Percentiles rank a stretch among this genome's conserved stretches.
phyloP scores from a whole-genome alignment of 768 basidiomycete species.

The Imleria badia region DNA sequence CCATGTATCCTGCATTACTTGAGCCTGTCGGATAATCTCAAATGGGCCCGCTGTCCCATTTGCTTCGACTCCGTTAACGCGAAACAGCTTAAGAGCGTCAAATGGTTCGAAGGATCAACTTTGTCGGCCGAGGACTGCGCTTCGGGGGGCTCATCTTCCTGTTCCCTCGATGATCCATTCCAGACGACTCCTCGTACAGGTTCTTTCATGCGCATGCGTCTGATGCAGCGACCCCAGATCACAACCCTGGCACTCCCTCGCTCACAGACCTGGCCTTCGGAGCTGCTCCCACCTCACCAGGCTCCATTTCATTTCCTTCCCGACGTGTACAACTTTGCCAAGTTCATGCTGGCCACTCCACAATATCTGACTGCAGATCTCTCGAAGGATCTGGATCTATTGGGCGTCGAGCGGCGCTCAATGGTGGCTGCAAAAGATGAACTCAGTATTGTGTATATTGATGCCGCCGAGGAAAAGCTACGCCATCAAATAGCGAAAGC shows the following conservation, averaged over 20 bases:
- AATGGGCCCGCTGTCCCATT: slow-evolving; percentile 93
- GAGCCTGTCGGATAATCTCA: slow-evolving; percentile 73
- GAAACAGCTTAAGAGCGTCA: slow-evolving; percentile 88
- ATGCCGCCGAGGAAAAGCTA: slow-evolving; percentile 73
- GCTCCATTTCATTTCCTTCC: slow-evolving; percentile 97
- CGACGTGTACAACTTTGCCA: slow-evolving; percentile 82
- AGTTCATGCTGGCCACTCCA: slow-evolving; percentile 96
- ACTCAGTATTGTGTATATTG: slow-evolving; percentile 76
- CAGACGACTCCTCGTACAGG: slow-evolving; percentile 49
- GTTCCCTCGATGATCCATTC: slow-evolving; percentile 35
- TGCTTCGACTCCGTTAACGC: slow-evolving; percentile 93
- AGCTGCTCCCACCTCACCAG: slow-evolving; percentile 85
- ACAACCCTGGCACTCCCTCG: slow-evolving; percentile 94
- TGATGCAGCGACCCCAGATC: slow-evolving; percentile 91
- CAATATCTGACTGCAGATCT: slow-evolving; percentile 77
- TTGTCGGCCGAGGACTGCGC: slow-evolving; percentile 31
- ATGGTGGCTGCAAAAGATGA: slow-evolving; percentile 71
- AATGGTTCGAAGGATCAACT: slow-evolving; percentile 70
- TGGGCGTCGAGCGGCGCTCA: slow-evolving; percentile 66
- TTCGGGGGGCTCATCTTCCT: slow-evolving; percentile 47
- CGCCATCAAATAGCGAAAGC: slow-evolving; percentile 80
- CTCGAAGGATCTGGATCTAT: slow-evolving; percentile 65
- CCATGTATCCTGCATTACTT: slow-evolving; percentile 93
- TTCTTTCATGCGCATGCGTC: slow-evolving; percentile 74
- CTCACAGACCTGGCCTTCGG: slow-evolving; percentile 91